These are phyloP conservation scores for Kazachstania psychrophila DNA, from an alignment of 805 yeast species.

Conservation along the genomic window DNA sequence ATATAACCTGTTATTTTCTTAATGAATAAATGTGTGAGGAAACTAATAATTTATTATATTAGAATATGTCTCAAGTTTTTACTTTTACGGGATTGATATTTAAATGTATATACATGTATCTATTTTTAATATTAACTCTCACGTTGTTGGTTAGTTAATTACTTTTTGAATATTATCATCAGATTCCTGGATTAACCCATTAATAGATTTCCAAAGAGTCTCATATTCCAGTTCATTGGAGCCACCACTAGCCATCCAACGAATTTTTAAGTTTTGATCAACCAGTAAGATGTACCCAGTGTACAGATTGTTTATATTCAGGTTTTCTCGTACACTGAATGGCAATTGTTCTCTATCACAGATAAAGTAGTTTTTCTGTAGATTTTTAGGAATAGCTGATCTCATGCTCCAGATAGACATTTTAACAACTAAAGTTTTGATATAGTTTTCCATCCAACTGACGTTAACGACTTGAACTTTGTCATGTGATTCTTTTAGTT, in stretches of 20 bases:
- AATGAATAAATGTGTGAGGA: no score
- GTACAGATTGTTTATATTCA: slow-evolving; percentile 63
- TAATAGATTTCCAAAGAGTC: slow-evolving; percentile 28
- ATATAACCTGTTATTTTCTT: no score
- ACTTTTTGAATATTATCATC: no score
- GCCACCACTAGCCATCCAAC: slow-evolving; percentile 90
- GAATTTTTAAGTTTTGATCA: slow-evolving; percentile 61
- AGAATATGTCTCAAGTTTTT: no score
- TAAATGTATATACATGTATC: no score
- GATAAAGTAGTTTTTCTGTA: slow-evolving; percentile 53
- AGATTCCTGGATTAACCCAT: no score
- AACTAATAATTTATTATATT: no score
- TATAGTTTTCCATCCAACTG: slow-evolving; percentile 61
- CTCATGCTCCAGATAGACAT: slow-evolving; percentile 36
- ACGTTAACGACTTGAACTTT: slow-evolving; percentile 64
- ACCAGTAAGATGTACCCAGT: slow-evolving; percentile 78
- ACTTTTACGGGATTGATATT: no score
- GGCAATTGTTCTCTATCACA: slow-evolving; percentile 53
- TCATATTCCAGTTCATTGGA: slow-evolving; percentile 58
- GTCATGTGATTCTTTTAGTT: slow-evolving; percentile 4
- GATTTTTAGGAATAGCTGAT: slow-evolving; percentile 31
- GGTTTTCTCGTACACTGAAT: slow-evolving; percentile 44
- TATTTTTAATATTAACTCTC: no score
- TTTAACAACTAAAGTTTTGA: slow-evolving; percentile 57
- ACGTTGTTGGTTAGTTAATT: no score